A percentile compares a stretch with the other conserved stretches of the same genome.
Conservation (phyloP, 176 grass and related monocot genomes). For the Triticum dicoccoides region DNA sequence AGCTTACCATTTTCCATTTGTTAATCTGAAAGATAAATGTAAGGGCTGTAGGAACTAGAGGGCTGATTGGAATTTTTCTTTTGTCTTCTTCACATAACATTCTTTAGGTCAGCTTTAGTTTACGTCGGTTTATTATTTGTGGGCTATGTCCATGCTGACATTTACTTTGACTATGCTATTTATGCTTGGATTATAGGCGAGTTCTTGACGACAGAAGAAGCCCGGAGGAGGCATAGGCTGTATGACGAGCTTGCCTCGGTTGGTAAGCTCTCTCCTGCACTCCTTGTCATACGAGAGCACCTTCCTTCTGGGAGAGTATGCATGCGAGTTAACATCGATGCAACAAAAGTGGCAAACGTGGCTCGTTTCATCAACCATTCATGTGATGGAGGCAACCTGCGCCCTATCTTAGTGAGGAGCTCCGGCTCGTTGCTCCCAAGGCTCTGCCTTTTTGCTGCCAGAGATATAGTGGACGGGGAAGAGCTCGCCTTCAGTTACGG, state of each 20-base stretch:
- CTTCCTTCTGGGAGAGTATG: slow-evolving; percentile 87
- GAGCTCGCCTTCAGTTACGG: slow-evolving; percentile 86
- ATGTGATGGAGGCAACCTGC: slow-evolving; percentile 91
- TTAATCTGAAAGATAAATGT: background rate
- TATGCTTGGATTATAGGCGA: slow-evolving; percentile 46
- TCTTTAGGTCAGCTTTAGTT: slow-evolving; percentile 2
- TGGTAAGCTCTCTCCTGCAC: slow-evolving; percentile 61
- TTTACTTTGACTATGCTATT: background rate
- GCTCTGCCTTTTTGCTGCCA: slow-evolving; percentile 72
- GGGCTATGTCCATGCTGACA: background rate
- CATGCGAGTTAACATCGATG: slow-evolving; percentile 80
- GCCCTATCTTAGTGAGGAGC: slow-evolving; percentile 60
- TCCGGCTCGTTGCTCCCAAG: slow-evolving; percentile 70
- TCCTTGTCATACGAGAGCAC: slow-evolving; percentile 77
- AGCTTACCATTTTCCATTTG: background rate
- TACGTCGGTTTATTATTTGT: background rate
- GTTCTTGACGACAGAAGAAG: slow-evolving; percentile 73
- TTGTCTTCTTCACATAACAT: background rate
- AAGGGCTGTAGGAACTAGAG: background rate
- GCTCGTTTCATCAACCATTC: slow-evolving; percentile 94
- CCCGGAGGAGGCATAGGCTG: slow-evolving; percentile 44
- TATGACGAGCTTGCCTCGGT: slow-evolving; percentile 72
- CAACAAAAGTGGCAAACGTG: slow-evolving; percentile 72
- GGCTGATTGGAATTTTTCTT: background rate
- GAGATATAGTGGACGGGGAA: slow-evolving; percentile 57